Evolutionary conservation across 139 green algal genomes (phyloP).

Genomic region (Nannochloris sp.): DNA sequence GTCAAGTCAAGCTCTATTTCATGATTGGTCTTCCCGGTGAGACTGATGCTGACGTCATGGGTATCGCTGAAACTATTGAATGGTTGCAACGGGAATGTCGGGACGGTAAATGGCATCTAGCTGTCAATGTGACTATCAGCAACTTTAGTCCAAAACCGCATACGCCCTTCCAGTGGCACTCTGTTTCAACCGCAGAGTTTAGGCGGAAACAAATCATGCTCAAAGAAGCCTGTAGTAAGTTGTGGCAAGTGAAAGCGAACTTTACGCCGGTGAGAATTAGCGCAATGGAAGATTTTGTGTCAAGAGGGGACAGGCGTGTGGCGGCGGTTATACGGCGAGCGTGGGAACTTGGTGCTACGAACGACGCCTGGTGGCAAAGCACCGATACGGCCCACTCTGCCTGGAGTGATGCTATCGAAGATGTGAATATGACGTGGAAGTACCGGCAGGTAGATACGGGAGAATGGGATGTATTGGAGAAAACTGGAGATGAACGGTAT

Average conservation of each 20-base stretch:
- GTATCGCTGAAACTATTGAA: constrained; percentile 60
- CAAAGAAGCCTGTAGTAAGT: constrained; percentile 26
- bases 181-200: constrained; percentile 57
- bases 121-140: constrained; percentile 58
- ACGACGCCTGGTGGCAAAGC: constrained; percentile 61
- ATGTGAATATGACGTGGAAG: constrained; percentile 57
- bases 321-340: constrained; percentile 46
- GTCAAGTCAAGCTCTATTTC: constrained; percentile 61
- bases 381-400: constrained; percentile 22
- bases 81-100: constrained; percentile 61
- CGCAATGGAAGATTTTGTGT: constrained; percentile 70
- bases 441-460: constrained; percentile 48
- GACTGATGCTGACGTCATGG: constrained; percentile 69
- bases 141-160: constrained; percentile 81
- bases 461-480: constrained; percentile 71
- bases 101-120: constrained; percentile 42
- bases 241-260: constrained; percentile 61
- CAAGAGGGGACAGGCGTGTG: constrained; percentile 41
- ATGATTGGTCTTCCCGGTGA: constrained; percentile 69
- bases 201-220: constrained; percentile 60
- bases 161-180: constrained; percentile 73
- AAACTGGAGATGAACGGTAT: constrained; percentile 52
- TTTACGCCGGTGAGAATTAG: constrained; percentile 43
- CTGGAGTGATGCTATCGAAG: constrained; percentile 57
- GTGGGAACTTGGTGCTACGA: constrained; percentile 67